Evolutionary conservation across 169 alveolate species (phyloP).

Genomic region (Blepharisma undulans): DNA sequence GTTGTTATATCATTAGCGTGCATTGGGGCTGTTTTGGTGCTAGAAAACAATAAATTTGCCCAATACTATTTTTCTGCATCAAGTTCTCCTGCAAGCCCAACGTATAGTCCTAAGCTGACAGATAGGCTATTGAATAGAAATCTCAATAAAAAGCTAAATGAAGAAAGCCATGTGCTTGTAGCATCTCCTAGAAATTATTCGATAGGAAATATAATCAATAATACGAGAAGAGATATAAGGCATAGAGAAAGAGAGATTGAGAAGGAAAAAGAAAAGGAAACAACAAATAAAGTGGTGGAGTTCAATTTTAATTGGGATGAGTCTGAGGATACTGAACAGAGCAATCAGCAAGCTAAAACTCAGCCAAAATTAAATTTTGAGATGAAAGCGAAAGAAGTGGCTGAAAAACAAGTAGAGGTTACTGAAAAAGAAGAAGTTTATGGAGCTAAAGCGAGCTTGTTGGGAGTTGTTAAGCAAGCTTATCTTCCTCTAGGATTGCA

Average conservation of each 20-base stretch:
- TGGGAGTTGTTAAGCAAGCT: background rate
- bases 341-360: background rate
- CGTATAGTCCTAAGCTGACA: background rate
- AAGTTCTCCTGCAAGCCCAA: constrained; percentile 14
- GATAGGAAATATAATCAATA: background rate
- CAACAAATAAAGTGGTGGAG: background rate
- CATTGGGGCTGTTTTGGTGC: background rate
- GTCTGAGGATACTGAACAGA: background rate
- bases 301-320: background rate
- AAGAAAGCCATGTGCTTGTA: background rate
- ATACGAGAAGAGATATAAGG: background rate
- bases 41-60: constrained; percentile 1
- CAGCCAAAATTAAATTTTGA: background rate
- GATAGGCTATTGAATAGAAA: background rate
- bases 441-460: background rate
- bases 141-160: background rate
- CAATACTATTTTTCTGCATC: constrained; percentile 4
- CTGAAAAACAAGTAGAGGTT: background rate
- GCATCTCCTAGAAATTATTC: background rate
- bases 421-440: background rate
- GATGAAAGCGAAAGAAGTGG: background rate
- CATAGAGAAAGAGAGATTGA: background rate
- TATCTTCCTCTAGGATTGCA: background rate
- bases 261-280: background rate
- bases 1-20: background rate